Base-by-base conservation (phyloP, 306 rosid species). In the Begonia loranthoides region DNA sequence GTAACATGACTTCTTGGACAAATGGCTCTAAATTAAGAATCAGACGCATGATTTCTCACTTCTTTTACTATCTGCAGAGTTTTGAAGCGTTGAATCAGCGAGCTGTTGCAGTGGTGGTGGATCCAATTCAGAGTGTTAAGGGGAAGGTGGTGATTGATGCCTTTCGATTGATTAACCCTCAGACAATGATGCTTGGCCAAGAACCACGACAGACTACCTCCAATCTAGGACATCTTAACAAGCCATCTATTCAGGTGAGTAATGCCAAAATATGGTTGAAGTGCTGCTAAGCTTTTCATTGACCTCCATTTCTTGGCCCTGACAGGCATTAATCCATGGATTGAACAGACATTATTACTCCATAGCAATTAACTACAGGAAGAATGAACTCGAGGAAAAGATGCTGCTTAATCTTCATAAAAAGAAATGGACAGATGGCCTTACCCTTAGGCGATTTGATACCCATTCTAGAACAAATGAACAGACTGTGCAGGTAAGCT, bases 71-170 rank as follows among this genome's bases (percentile, higher is more conserved):
- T 17, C n/a, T 84, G 46, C 57, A 84, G 97, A 85, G 95, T 64
- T 89, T 89, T 63, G 95, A 89, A 84, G 97, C 97, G 47, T 73
- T 89, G 48, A 89, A 85, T 70, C 97, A 79, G 65, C 83, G 97
- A 22, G 97, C 87, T 63, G 97, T 89, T 50, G 97, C 92, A 17
- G 97, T 90, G 50, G 97, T 85, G 64, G 95, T 90, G 55, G 97
- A 90, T 72, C 97, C 97, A 13, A 80, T 90, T 63, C 97, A 85
- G 62, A 82, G 95, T 60, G 97, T 89, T 51, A 85, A 89, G 70
- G 97, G 97, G 46, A 89, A 85, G 73, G 94, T 90, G 68, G 95
- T 82, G 58, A 90, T 90, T 43, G 97, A 90, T 57, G 97, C 97
- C 17, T 90, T 90, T 64, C 94, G 95, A 56, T 72, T 90, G 43